These are phyloP conservation scores for Lolium rigidum DNA, from an alignment of 176 grass and related monocot genomes.

Conservation along the genomic window DNA sequence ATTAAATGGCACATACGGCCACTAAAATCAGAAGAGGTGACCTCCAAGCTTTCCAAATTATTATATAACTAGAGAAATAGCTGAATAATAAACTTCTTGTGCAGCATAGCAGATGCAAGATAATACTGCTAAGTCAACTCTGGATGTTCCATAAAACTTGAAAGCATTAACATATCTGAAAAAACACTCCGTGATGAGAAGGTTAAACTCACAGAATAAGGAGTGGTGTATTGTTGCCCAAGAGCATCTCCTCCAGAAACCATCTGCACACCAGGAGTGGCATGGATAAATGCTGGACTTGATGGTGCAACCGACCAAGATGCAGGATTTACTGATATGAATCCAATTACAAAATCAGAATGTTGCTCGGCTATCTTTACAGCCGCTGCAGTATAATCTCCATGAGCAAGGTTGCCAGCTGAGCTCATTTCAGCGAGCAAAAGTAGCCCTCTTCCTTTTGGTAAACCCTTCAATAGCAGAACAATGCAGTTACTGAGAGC, in stretches of 20 bases:
- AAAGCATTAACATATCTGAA: too few species aligned
- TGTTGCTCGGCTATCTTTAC: slow-evolving; percentile 88
- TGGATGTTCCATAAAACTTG: too few species aligned
- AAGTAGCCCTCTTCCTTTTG: slow-evolving; percentile 71
- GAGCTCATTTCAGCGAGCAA: slow-evolving; percentile 99
- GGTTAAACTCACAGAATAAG: slow-evolving; percentile 72
- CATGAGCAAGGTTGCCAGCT: slow-evolving; percentile 82
- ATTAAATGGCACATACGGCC: neutral
- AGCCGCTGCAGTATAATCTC: slow-evolving; percentile 80
- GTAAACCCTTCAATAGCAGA: slow-evolving; percentile 74
- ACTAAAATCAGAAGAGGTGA: too few species aligned
- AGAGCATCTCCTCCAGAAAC: slow-evolving; percentile 87
- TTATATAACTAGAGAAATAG: neutral
- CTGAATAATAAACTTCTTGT: neutral
- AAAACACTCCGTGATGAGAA: neutral
- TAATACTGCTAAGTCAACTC: neutral
- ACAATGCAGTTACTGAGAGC: slow-evolving; percentile 26
- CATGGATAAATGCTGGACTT: slow-evolving; percentile 82
- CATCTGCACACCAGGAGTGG: slow-evolving; percentile 88
- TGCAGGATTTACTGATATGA: slow-evolving; percentile 95
- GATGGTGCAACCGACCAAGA: slow-evolving; percentile 65
- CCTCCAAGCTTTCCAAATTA: neutral
- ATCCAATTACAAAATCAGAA: slow-evolving; percentile 91
- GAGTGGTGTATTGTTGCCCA: slow-evolving; percentile 92
- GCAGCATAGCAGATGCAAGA: neutral